Percentiles rank a stretch among this genome's conserved stretches.
Conservation (phyloP, 495 filamentous ascomycete species). For the Staphylotrichum longicolle region DNA sequence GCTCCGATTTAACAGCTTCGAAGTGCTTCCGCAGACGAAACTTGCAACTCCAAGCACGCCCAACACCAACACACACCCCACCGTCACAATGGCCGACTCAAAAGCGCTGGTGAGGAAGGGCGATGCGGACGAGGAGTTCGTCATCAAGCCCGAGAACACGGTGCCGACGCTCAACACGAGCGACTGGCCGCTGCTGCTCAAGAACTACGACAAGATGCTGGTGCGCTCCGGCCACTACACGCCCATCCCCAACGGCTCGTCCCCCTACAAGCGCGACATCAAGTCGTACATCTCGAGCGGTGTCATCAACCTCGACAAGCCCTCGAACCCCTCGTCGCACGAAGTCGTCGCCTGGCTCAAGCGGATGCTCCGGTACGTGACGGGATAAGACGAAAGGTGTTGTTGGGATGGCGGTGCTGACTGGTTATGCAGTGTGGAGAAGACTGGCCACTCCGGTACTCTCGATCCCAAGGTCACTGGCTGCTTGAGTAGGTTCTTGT, state of each 20-base stretch:
- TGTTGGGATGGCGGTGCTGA: slow-evolving; percentile 25
- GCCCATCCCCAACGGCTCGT: slow-evolving; percentile 83
- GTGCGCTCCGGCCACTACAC: slow-evolving; percentile 91
- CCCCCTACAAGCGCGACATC: slow-evolving; percentile 84
- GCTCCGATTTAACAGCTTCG: slow-evolving; percentile 1
- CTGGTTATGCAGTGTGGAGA: slow-evolving; percentile 66
- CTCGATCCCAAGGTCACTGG: slow-evolving; percentile 82
- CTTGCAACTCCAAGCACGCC: not conserved
- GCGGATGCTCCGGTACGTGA: slow-evolving; percentile 77
- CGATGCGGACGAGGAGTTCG: slow-evolving; percentile 61
- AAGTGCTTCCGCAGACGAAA: slow-evolving; percentile 4
- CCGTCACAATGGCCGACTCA: slow-evolving; percentile 20
- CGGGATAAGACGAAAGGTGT: not conserved
- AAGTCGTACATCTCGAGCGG: slow-evolving; percentile 94
- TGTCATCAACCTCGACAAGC: slow-evolving; percentile 95
- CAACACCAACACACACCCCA: slow-evolving; percentile 7
- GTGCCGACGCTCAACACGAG: slow-evolving; percentile 71
- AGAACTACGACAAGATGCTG: slow-evolving; percentile 84
- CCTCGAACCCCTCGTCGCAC: slow-evolving; percentile 94
- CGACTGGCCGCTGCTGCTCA: slow-evolving; percentile 84
- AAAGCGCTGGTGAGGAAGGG: slow-evolving; percentile 47
- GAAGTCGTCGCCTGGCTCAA: slow-evolving; percentile 99
- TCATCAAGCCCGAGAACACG: slow-evolving; percentile 81
- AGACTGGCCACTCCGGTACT: slow-evolving; percentile 96
- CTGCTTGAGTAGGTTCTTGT: slow-evolving; percentile 60